Evolutionary conservation across 768 basidiomycete genomes (phyloP).

Genomic region (Termitomyces sp.): DNA sequence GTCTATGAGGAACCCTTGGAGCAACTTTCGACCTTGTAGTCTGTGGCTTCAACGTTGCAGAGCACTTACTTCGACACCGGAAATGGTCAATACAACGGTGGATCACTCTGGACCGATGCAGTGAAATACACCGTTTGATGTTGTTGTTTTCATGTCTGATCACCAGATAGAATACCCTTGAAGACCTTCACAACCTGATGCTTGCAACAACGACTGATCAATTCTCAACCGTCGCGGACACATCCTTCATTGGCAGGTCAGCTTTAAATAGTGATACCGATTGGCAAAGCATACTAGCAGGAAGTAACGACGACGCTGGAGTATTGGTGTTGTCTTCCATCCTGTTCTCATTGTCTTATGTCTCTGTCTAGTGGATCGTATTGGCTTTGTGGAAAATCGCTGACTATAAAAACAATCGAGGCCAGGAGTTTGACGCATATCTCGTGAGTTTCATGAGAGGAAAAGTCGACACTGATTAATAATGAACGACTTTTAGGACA

Average conservation of each 20-base stretch:
- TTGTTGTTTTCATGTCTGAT: background rate
- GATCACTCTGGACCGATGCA: constrained; percentile 53
- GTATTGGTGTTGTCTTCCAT: constrained; percentile 21
- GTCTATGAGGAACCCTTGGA: background rate
- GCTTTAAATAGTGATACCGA: constrained; percentile 35
- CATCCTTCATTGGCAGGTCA: constrained; percentile 39
- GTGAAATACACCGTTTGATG: constrained; percentile 22
- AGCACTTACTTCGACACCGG: constrained; percentile 34
- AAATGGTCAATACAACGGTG: constrained; percentile 41
- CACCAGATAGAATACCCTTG: constrained; percentile 41
- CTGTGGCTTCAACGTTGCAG: constrained; percentile 30
- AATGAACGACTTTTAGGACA: constrained; percentile 27
- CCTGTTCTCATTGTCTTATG: background rate
- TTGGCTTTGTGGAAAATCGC: constrained; percentile 54
- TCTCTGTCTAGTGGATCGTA: constrained; percentile 42
- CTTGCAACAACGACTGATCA: constrained; percentile 38
- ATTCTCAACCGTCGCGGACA: constrained; percentile 35
- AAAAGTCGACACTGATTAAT: background rate
- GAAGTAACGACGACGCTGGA: constrained; percentile 50
- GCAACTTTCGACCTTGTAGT: constrained; percentile 9
- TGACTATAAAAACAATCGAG: constrained; percentile 43
- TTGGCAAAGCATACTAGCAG: constrained; percentile 39
- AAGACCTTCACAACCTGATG: constrained; percentile 58
- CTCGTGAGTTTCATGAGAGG: constrained; percentile 15
- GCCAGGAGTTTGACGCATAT: constrained; percentile 25